phyloP scores from a whole-genome alignment of 225 moss, liverwort and hornwort genomes.

The Marchantia polymorpha region DNA sequence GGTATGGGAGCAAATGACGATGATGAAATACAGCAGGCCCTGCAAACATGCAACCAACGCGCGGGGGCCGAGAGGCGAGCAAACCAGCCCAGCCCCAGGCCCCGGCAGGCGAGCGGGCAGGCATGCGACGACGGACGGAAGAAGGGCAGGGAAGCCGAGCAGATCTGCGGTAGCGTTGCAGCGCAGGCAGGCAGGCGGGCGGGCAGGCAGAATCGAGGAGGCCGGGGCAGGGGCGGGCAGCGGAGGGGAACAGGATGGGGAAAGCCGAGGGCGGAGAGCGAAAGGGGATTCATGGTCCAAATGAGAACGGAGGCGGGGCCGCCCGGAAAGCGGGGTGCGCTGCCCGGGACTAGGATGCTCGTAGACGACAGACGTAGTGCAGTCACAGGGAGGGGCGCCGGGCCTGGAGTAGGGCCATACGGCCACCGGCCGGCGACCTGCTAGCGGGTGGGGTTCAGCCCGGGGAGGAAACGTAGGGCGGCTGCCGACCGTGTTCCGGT shows the following conservation, averaged over 20 bases:
- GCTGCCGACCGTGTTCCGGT: constrained; percentile 3
- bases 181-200: no score
- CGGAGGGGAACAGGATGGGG: neutral
- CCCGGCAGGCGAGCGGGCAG: neutral
- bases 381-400: neutral
- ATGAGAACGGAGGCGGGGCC: neutral
- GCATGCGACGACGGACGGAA: constrained; percentile 4
- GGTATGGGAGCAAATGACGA: neutral
- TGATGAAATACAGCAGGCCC: neutral
- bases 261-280: neutral
- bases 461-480: constrained; percentile 12
- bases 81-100: no score
- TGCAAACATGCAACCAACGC: constrained; percentile 12
- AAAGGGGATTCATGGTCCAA: neutral
- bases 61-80: constrained; percentile 5
- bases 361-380: neutral
- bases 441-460: neutral
- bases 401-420: neutral
- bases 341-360: neutral
- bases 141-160: neutral
- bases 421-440: neutral
- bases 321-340: neutral
- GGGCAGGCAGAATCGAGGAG: neutral
- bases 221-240: neutral
- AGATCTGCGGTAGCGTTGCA: neutral